Conservation (phyloP, 495 filamentous ascomycete genomes). For the Talaromyces stipitatus region DNA sequence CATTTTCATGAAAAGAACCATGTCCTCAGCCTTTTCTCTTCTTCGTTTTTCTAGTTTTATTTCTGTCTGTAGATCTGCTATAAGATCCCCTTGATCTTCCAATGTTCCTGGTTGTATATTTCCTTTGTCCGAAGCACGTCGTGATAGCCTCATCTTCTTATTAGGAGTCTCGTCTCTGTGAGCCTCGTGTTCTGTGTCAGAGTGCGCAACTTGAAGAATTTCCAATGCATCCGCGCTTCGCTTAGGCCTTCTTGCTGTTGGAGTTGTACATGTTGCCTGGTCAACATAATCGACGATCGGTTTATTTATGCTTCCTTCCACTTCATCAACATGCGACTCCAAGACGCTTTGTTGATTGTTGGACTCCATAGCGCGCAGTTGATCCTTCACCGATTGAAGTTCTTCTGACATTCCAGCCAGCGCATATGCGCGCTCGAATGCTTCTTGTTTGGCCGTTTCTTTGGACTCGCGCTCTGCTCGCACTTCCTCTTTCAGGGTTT, state of each 20-base stretch:
- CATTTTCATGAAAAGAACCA: slow-evolving; percentile 72
- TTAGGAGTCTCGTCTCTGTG: slow-evolving; percentile 44
- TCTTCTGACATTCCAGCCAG: slow-evolving; percentile 70
- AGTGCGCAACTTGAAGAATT: not conserved
- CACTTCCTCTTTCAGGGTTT: slow-evolving; percentile 45
- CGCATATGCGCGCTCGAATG: slow-evolving; percentile 65
- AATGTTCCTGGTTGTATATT: slow-evolving; percentile 35
- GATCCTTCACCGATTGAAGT: slow-evolving; percentile 53
- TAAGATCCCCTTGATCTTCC: slow-evolving; percentile 33
- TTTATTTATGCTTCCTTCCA: not conserved
- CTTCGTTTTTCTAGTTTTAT: slow-evolving; percentile 58
- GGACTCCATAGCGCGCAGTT: slow-evolving; percentile 58
- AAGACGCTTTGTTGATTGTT: slow-evolving; percentile 34
- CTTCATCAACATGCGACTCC: slow-evolving; percentile 11
- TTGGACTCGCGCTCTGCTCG: slow-evolving; percentile 40
- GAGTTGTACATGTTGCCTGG: slow-evolving; percentile 22
- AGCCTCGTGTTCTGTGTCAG: slow-evolving; percentile 46
- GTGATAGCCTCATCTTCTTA: slow-evolving; percentile 57
- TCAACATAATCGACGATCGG: slow-evolving; percentile 11
- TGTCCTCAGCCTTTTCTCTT: slow-evolving; percentile 59
- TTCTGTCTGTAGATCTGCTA: slow-evolving; percentile 54
- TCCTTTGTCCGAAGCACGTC: slow-evolving; percentile 29
- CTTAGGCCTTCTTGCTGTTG: slow-evolving; percentile 33
- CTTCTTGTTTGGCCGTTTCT: slow-evolving; percentile 62
- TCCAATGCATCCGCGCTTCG: slow-evolving; percentile 44